Base-by-base conservation (phyloP, 2,329 filamentous ascomycete genomes). In the Fusarium pseudoanthophilum region DNA sequence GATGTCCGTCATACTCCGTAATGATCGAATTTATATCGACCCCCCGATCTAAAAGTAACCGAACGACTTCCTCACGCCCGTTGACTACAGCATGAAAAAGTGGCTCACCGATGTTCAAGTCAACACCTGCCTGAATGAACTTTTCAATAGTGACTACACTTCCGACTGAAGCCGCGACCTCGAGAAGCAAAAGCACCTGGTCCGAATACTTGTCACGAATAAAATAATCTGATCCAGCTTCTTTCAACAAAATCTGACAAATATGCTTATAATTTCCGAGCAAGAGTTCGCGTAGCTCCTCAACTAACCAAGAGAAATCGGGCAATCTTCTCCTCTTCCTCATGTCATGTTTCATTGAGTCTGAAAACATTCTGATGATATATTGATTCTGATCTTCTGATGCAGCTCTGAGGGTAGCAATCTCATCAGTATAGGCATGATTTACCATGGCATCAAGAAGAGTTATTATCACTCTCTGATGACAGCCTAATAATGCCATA, bases 61-160 rank as follows among this genome's bases (percentile, higher is more conserved):
- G n/a, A 43, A 43, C 21, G n/a, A 11, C 42, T 4, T 28, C 4
- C 24, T 14, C 43, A 46, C 28, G 43, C 11, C 18, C 11, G 3
- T 20, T 11, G 0, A 2, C 0, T 5, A 28, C 7, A 5, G 43
- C n/a, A 18, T 18, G 0, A 45, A 8, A 13, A 11, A 45, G 16
- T 0, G 15, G 4, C 7, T 7, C 13, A 3, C 16, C 10, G 10
- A 20, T 1, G 11, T 13, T 11, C 10, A 20, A 26, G 42, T 26
- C 42, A 20, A 20, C 13, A 13, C 16, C 16, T 18, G 42, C 42
- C 4, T 45, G 15, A 7, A 45, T 11, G 7, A 26, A 8, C 16
- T 45, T 6, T 6, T 3, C 4, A 11, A 26, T 16, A 10, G 7
- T 5, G 42, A 4, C 24, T 26, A 7, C 16, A 45, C 11, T 45